Percentiles rank a stretch among this genome's conserved stretches.
These are phyloP conservation scores for Lepiota venenata DNA, from an alignment of 768 basidiomycete genomes.

Conservation along the genomic window DNA sequence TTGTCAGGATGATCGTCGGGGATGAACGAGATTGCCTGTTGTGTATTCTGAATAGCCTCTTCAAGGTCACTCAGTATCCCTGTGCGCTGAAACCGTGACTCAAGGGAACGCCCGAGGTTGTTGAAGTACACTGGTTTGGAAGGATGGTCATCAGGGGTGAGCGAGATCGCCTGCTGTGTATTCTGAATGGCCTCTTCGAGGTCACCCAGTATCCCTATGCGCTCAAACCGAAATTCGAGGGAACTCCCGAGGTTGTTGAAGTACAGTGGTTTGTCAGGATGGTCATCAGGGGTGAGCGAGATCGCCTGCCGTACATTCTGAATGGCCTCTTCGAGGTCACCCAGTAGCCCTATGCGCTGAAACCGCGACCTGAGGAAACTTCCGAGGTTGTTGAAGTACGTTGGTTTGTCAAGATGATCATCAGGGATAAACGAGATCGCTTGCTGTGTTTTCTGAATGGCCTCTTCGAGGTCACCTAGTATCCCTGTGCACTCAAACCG, in stretches of 20 bases:
- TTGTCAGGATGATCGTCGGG: conserved; percentile 5
- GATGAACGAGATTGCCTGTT: conserved; percentile 7
- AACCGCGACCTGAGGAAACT: conserved; percentile 6
- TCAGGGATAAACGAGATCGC: conserved; percentile 8
- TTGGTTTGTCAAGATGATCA: not conserved
- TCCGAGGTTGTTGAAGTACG: not conserved
- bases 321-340: too few relatives aligned
- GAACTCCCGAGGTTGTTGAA: too few relatives aligned
- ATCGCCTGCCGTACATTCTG: not conserved
- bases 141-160: too few relatives aligned
- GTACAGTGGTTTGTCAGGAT: not conserved
- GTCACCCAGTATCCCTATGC: too few relatives aligned
- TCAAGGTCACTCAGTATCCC: too few relatives aligned
- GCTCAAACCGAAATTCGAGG: too few relatives aligned
- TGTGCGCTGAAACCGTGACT: conserved; percentile 17
- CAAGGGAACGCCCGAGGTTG: too few relatives aligned
- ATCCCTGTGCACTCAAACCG: conserved; percentile 20
- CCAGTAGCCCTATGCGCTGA: not conserved
- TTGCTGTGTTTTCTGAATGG: conserved; percentile 3
- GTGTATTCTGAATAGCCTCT: conserved; percentile 5
- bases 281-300: not conserved
- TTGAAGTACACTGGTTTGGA: too few relatives aligned
- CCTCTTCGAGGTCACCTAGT: too few relatives aligned
- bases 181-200: too few relatives aligned
- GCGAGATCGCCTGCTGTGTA: not conserved